phyloP scores from a whole-genome alignment of 2,329 filamentous ascomycete genomes.

The Claviceps cyperi region DNA sequence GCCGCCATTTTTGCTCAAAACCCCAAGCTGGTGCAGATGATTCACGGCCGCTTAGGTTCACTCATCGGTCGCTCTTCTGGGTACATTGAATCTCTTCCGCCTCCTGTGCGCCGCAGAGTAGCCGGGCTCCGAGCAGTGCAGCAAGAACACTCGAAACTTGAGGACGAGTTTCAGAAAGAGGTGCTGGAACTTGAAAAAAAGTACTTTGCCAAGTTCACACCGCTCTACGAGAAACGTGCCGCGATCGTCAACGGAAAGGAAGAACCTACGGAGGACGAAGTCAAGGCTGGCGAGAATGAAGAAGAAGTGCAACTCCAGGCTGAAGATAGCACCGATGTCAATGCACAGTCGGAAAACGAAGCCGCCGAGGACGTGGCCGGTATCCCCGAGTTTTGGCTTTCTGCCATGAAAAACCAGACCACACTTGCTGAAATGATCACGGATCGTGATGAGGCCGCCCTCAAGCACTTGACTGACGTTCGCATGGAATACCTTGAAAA shows the following conservation, averaged over 20 bases:
- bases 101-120: conserved; percentile 80
- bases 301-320: conserved; percentile 61
- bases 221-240: conserved; percentile 88
- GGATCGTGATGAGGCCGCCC: conserved; percentile 85
- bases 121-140: conserved; percentile 94
- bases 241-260: conserved; percentile 75
- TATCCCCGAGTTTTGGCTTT: conserved; percentile 98
- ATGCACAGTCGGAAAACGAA: conserved; percentile 41
- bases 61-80: conserved; percentile 92
- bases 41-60: conserved; percentile 86
- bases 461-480: conserved; percentile 81
- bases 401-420: conserved; percentile 98
- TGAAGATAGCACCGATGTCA: conserved; percentile 40
- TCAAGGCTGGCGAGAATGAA: conserved; percentile 72
- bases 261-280: conserved; percentile 78
- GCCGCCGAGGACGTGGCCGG: conserved; percentile 48
- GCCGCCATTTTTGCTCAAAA: conserved; percentile 93
- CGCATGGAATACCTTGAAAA: conserved; percentile 99
- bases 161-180: conserved; percentile 97
- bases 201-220: conserved; percentile 97
- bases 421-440: conserved; percentile 98
- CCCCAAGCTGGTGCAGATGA: conserved; percentile 89
- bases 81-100: conserved; percentile 91
- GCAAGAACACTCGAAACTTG: conserved; percentile 96
- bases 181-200: conserved; percentile 98